A percentile compares a stretch with the other conserved stretches of the same genome.
Conservation (phyloP, 768 basidiomycete genomes). For the Cyclocybe aegerita region DNA sequence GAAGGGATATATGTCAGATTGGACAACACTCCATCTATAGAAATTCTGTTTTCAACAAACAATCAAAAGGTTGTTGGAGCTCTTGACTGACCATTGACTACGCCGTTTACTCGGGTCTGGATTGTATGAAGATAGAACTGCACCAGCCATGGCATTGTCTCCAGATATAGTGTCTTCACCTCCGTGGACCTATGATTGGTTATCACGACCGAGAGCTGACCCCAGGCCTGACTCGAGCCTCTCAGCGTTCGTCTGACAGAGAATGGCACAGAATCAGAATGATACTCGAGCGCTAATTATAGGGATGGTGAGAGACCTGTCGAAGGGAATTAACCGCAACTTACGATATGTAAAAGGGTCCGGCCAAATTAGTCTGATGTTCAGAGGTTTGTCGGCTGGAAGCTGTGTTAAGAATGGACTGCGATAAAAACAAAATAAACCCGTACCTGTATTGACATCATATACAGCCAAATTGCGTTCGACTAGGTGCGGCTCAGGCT, state of each 20-base stretch:
- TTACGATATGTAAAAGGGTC: conserved; percentile 63
- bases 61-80: neutral
- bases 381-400: conserved; percentile 45
- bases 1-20: conserved; percentile 68
- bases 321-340: conserved; percentile 16
- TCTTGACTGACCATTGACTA: conserved; percentile 39
- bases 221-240: conserved; percentile 75
- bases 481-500: conserved; percentile 48
- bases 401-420: conserved; percentile 3
- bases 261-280: conserved; percentile 46
- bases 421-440: conserved; percentile 9
- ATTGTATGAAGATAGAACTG: conserved; percentile 87
- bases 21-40: conserved; percentile 60
- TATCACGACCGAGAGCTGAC: conserved; percentile 67
- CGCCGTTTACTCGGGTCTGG: conserved; percentile 45
- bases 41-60: conserved; percentile 9
- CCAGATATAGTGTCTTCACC: conserved; percentile 68
- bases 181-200: conserved; percentile 52
- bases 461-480: conserved; percentile 42
- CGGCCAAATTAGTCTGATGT: conserved; percentile 59
- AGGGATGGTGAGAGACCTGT: neutral
- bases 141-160: conserved; percentile 92
- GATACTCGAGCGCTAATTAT: conserved; percentile 34
- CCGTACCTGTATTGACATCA: conserved; percentile 44
- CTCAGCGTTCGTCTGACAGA: conserved; percentile 69